Percentiles rank a stretch among this genome's conserved stretches.
These are phyloP conservation scores for Amoebophrya sp. DNA, from an alignment of 169 alveolate species.

Conservation along the genomic window DNA sequence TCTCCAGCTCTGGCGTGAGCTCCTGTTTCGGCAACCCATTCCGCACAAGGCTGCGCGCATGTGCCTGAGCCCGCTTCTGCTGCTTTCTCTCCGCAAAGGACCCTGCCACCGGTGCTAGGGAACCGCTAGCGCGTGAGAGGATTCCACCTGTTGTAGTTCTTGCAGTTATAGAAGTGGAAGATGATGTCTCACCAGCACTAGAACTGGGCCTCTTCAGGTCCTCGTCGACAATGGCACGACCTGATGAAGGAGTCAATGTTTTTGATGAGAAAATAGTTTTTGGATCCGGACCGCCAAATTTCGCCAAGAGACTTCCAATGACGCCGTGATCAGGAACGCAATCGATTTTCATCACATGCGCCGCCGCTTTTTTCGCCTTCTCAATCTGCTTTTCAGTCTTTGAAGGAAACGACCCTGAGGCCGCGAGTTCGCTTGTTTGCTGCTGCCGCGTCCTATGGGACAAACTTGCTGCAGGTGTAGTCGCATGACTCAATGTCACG, in stretches of 20 bases:
- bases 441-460: not conserved
- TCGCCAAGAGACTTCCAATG: not conserved
- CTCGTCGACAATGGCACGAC: too few species aligned
- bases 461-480: not conserved
- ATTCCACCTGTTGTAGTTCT: too few species aligned
- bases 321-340: not conserved
- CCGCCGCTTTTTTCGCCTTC: not conserved
- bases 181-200: too few species aligned
- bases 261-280: too few species aligned
- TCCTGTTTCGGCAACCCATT: conserved; percentile 16
- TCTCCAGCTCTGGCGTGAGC: not conserved
- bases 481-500: too few species aligned
- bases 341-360: not conserved
- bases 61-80: not conserved
- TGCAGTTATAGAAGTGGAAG: too few species aligned
- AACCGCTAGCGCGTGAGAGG: too few species aligned
- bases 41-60: not conserved
- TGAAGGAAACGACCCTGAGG: not conserved
- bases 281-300: not conserved
- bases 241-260: too few species aligned
- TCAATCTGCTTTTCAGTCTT: not conserved
- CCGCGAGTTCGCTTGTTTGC: not conserved
- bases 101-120: not conserved
- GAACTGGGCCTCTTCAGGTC: too few species aligned
- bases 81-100: not conserved